Evolutionary conservation across 163 green algal species (phyloP), one percentile per base, ranked within the genome.

Genomic region (Volvox carteri): DNA sequence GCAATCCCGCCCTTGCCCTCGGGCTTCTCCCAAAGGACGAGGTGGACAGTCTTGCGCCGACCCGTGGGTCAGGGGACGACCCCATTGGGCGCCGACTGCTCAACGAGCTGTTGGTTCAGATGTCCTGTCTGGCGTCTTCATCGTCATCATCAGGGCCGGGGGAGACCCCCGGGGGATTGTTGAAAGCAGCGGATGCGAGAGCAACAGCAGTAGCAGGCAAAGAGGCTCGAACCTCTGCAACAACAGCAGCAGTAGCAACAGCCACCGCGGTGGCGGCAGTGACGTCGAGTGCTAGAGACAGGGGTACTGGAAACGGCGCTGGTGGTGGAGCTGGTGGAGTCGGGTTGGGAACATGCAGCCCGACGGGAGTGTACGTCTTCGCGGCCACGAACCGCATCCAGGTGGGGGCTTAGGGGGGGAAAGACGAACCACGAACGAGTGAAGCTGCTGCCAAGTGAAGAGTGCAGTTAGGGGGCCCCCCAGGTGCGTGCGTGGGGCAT

Each of bases 381-480:
- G 93, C 90, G 11, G 92, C 91, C 3, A 95, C 92, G 52, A 95
- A 95, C 70, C 92, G 92, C 54, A 92, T 95, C 21, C 90, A 95
- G 92, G 92, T 90, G 73, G n/a, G n/a, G n/a, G n/a, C n/a, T n/a
- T n/a, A n/a, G n/a, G n/a, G n/a, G n/a, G n/a, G n/a, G n/a, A n/a
- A n/a, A n/a, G n/a, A n/a, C n/a, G n/a, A n/a, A n/a, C n/a, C n/a
- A n/a, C n/a, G n/a, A n/a, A n/a, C n/a, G n/a, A n/a, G n/a, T n/a
- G n/a, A n/a, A n/a, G n/a, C n/a, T n/a, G n/a, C n/a, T n/a, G n/a
- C n/a, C n/a, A n/a, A n/a, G n/a, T n/a, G n/a, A n/a, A n/a, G n/a
- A n/a, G n/a, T n/a, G n/a, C 75, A n/a, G n/a, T n/a, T n/a, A n/a
- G n/a, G n/a, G n/a, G n/a, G n/a, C n/a, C n/a, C n/a, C n/a, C n/a